Base-by-base conservation (phyloP, 1,284 basidiomycete species). In the Vanrija pseudolonga region DNA sequence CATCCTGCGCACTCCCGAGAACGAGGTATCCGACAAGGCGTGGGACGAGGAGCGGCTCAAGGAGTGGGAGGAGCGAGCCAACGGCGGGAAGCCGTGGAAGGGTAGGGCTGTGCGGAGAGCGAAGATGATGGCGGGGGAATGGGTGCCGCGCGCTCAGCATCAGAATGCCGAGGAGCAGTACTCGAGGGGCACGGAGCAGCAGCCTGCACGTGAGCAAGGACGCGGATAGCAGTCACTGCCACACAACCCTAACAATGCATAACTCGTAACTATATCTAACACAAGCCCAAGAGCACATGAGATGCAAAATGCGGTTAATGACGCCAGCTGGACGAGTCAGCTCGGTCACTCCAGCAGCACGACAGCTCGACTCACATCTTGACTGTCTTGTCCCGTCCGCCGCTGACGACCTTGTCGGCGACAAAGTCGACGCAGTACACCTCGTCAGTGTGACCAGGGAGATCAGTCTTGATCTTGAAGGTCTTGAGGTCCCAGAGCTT, bases 371-470 rank as follows among this genome's bases (percentile, higher is more conserved):
- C 78, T 73, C 66, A 81, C 78, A 84, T 83, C 67, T 83, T 83
- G 53, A 84, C 79, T 23, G 78, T 78, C 72, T 80, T 80, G 62
- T 84, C 83, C 46, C 81, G 71, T 0, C 96, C 95, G 14, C 94
- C 96, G 71, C 91, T 95, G 58, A 97, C 93, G 28, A 98, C 84
- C 75, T 98, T 98, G 78, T 98, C 95, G 1, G 93, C 95, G 0
- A 96, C 91, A 70, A 95, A 96, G 73, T 96, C 93, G 19, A 98
- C 95, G 69, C 95, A 98, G 78, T 98, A 98, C 23, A 98, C 95
- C 74, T 98, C 96, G 68, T 98, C 95, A 0, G 88, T 89, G 71
- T 98, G 96, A 3, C 95, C 96, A 0, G 94, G 91, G 22, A 98
- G 82, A 73, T 98, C 95, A 3, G 84, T 85, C 67, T 90, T 87